A percentile compares a stretch with the other conserved stretches of the same genome.
Conservation (phyloP, 169 alveolate genomes). For the Perkinsus marinus region DNA sequence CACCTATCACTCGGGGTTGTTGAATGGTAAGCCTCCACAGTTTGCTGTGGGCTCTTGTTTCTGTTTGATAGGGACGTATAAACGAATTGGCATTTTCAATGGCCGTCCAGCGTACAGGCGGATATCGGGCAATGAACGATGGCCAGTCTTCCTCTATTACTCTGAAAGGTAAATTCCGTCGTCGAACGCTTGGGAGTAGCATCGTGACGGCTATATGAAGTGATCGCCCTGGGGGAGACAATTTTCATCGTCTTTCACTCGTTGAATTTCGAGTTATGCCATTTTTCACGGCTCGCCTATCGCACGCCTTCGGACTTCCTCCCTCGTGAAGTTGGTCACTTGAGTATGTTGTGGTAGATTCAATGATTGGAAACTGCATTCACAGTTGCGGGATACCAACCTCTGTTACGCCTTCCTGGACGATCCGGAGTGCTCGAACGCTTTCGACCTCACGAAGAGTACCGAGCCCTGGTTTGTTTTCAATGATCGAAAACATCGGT, state of each 20-base stretch:
- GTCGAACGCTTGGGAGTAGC: too few relatives aligned
- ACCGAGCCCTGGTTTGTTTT: not conserved
- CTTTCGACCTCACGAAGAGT: not conserved
- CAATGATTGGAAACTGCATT: not conserved
- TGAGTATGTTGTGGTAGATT: not conserved
- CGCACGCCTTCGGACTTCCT: too few relatives aligned
- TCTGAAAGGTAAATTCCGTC: not conserved
- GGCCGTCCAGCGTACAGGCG: not conserved
- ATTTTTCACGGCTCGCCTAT: too few relatives aligned
- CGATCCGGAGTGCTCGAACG: not conserved
- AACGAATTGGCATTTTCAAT: not conserved
- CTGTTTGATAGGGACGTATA: not conserved
- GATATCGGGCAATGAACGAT: not conserved
- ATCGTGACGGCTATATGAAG: too few relatives aligned
- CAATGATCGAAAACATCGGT: not conserved
- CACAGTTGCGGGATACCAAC: not conserved
- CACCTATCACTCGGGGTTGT: not conserved
- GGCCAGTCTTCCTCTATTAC: not conserved
- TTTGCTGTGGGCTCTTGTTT: not conserved
- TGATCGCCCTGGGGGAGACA: too few relatives aligned
- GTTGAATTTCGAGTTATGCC: too few relatives aligned
- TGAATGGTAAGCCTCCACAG: not conserved
- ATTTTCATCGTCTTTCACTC: too few relatives aligned
- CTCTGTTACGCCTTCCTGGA: not conserved
- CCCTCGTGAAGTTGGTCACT: too few relatives aligned